phyloP scores from a whole-genome alignment of 2,329 filamentous ascomycete genomes.

The Claviceps spartinae region DNA sequence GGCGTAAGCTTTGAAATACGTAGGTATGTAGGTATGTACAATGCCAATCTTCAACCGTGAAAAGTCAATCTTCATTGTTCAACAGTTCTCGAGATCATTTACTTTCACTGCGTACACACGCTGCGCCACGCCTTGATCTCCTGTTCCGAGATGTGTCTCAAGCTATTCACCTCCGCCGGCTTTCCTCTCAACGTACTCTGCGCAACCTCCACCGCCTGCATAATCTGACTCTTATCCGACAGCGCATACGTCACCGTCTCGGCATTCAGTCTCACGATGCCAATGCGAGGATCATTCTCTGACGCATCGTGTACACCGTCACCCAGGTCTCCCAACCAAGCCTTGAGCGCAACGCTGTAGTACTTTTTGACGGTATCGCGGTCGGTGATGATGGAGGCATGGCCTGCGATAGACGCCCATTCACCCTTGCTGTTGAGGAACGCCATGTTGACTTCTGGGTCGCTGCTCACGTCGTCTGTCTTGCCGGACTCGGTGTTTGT shows the following conservation, averaged over 20 bases:
- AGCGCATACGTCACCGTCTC: conserved; percentile 61
- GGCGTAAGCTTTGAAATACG: too few relatives aligned
- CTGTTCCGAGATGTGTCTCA: conserved; percentile 56
- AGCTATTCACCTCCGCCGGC: conserved; percentile 56
- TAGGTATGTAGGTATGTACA: too few relatives aligned
- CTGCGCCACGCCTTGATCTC: conserved; percentile 49
- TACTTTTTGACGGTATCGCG: conserved; percentile 56
- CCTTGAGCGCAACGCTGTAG: conserved; percentile 61
- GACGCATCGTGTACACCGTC: conserved; percentile 76
- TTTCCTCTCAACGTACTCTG: conserved; percentile 64
- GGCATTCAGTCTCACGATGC: conserved; percentile 63
- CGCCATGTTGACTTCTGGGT: conserved; percentile 66
- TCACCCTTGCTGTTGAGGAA: conserved; percentile 66
- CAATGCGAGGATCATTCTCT: conserved; percentile 68
- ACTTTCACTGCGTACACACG: background rate
- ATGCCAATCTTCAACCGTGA: too few relatives aligned
- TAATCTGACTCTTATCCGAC: conserved; percentile 46
- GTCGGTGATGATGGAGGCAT: conserved; percentile 55
- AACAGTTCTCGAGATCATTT: background rate
- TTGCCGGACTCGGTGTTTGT: conserved; percentile 86
- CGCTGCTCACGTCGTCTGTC: conserved; percentile 61
- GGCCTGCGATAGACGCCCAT: conserved; percentile 79
- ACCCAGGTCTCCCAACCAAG: conserved; percentile 75
- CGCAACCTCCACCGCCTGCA: conserved; percentile 55
- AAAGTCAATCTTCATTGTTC: too few relatives aligned